Evolutionary conservation across 2,329 filamentous ascomycete genomes (phyloP), one percentile per base, ranked within the genome.

Genomic region (Apiospora arundinis): DNA sequence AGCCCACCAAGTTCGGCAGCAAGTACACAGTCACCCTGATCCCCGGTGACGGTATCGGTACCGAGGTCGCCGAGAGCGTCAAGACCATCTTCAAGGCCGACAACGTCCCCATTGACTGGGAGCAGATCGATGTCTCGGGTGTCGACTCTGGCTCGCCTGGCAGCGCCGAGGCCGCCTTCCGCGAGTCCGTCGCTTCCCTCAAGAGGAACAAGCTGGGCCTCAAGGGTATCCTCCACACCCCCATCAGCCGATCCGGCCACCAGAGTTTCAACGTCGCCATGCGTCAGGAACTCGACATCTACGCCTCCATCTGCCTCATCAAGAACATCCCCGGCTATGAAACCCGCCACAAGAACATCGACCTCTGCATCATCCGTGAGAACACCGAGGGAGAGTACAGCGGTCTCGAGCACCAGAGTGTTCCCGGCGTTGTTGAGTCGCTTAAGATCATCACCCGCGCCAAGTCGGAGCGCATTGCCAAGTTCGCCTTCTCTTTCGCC

Each of bases 351-450:
- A 92, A 97, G 85, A 90, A 96, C 84, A 94, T 99, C 83, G 96
- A 99, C 84, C 91, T 98, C 78, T 97, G 95, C 91, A 98, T 99
- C 85, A 98, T 99, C 86, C 96, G 96, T 86, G 96, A 99, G 89
- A 99, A 99, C 90, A 99, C 96, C 82, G 96, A 99, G 90, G 96
- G 96, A 81, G 96, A 99, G 89, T 99, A 99, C 90, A 98, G 95
- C 76, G 96, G 96, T 74, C 92, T 99, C 74, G 96, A 99, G 90
- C 96, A 99, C 88, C 95, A 98, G 89, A 97, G 94, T 74, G 96
- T 99, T 69, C 90, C 89, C 76, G 96, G 96, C 78, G 96, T 99
- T 78, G 96, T 99, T 78, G 96, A 99, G 89, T 98, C 95, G 68
- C 93, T 99, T 85, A 99, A 99, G 91, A 98, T 99, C 87, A 98